Evolutionary conservation across 768 basidiomycete genomes (phyloP).

Genomic region (Paxillus ammoniavirescens): DNA sequence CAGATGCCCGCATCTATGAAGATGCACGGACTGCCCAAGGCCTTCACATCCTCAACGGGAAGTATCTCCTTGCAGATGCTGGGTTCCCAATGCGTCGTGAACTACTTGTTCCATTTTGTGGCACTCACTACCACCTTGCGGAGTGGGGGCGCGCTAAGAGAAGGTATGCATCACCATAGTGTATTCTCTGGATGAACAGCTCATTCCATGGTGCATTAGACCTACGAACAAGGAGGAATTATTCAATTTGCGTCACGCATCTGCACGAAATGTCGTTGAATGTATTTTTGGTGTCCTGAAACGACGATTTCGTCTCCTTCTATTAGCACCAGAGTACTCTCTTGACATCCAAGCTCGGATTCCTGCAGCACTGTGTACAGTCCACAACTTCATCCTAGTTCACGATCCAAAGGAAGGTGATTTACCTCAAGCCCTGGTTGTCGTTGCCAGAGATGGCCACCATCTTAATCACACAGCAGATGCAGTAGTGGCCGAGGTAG

Average conservation of each 20-base stretch:
- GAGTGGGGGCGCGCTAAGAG: slow-evolving; percentile 25
- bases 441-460: too few species aligned
- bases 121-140: slow-evolving; percentile 36
- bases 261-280: not conserved
- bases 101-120: slow-evolving; percentile 37
- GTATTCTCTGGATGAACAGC: not conserved
- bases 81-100: slow-evolving; percentile 7
- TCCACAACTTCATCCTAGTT: slow-evolving; percentile 21
- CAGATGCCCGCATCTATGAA: slow-evolving; percentile 19
- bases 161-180: not conserved
- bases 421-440: too few species aligned
- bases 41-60: slow-evolving; percentile 31
- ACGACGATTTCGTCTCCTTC: slow-evolving; percentile 14
- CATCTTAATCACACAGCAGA: too few species aligned
- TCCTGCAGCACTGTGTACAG: slow-evolving; percentile 18
- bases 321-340: not conserved
- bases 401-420: too few species aligned
- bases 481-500: too few species aligned
- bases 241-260: slow-evolving; percentile 27
- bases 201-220: not conserved
- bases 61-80: slow-evolving; percentile 28
- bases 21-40: slow-evolving; percentile 23
- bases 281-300: slow-evolving; percentile 11
- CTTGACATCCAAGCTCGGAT: slow-evolving; percentile 21
- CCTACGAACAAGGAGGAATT: slow-evolving; percentile 16